Evolutionary conservation across 2,329 filamentous ascomycete genomes (phyloP).

Genomic region (Stagonosporopsis vannaccii): DNA sequence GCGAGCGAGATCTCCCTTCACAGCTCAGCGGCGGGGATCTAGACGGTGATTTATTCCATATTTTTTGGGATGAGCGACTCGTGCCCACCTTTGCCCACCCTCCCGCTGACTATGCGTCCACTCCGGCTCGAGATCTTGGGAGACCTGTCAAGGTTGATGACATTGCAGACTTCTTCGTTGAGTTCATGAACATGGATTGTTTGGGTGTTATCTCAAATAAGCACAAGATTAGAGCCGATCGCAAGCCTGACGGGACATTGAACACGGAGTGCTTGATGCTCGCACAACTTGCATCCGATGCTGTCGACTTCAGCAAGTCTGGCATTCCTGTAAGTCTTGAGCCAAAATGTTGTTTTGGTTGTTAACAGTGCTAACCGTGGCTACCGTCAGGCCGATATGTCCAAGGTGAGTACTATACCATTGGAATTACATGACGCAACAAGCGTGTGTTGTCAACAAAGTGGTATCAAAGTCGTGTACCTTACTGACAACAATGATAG

Average conservation of each 20-base stretch:
- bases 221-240: constrained; percentile 54
- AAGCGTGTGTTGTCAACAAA: too few relatives aligned
- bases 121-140: constrained; percentile 64
- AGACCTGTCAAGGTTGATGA: constrained; percentile 67
- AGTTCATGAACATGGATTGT: constrained; percentile 52
- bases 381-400: constrained; percentile 13
- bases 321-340: constrained; percentile 26
- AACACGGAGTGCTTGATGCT: constrained; percentile 46
- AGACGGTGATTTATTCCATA: constrained; percentile 81
- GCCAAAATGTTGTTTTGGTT: not conserved
- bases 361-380: not conserved
- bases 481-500: not conserved
- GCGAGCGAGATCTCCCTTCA: constrained; percentile 76
- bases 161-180: constrained; percentile 82
- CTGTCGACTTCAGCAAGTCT: constrained; percentile 43
- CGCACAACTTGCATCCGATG: constrained; percentile 48
- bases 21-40: constrained; percentile 82
- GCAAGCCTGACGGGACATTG: constrained; percentile 37
- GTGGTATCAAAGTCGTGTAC: not conserved
- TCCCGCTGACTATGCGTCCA: constrained; percentile 75
- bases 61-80: constrained; percentile 73
- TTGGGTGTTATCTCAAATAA: constrained; percentile 52
- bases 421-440: not conserved
- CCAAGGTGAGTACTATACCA: not conserved
- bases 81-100: constrained; percentile 44